Percentiles rank a stretch among this genome's conserved stretches.
Conservation (phyloP, 768 basidiomycete genomes). For the Xerocomellus amylosporus region DNA sequence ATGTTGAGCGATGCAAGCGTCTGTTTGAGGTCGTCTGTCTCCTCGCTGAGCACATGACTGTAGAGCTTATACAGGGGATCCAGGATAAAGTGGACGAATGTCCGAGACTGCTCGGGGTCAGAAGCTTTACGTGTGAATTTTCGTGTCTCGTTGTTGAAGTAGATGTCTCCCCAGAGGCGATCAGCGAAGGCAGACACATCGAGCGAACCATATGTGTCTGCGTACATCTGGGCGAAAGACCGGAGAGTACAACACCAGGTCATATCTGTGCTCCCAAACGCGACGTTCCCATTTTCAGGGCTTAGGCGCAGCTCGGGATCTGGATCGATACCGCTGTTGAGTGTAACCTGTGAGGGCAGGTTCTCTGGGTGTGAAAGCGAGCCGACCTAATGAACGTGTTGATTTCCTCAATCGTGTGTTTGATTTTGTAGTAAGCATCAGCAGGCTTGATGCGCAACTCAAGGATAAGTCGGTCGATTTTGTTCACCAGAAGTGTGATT, state of each 20-base stretch:
- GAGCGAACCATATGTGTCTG: slow-evolving; percentile 83
- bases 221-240: slow-evolving; percentile 96
- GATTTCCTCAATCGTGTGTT: slow-evolving; percentile 97
- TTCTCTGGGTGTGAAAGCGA: background rate
- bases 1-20: slow-evolving; percentile 81
- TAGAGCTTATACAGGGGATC: slow-evolving; percentile 98
- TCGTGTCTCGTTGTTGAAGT: slow-evolving; percentile 78
- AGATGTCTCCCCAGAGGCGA: slow-evolving; percentile 97
- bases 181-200: slow-evolving; percentile 85
- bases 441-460: slow-evolving; percentile 93
- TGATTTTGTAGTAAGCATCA: slow-evolving; percentile 98
- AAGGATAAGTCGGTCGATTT: slow-evolving; percentile 95
- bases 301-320: slow-evolving; percentile 86
- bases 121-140: slow-evolving; percentile 86
- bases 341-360: background rate
- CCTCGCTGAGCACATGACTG: slow-evolving; percentile 90
- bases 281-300: slow-evolving; percentile 94
- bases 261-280: slow-evolving; percentile 97
- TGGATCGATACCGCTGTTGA: slow-evolving; percentile 71
- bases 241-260: slow-evolving; percentile 94
- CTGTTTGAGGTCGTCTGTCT: slow-evolving; percentile 79
- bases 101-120: slow-evolving; percentile 70
- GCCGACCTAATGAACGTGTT: slow-evolving; percentile 91
- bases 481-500: slow-evolving; percentile 93
- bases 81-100: slow-evolving; percentile 94